A percentile compares a stretch with the other conserved stretches of the same genome.
Conservation (phyloP, 1,139 yeast genomes). For the Barnettozyma hawaiiensis region DNA sequence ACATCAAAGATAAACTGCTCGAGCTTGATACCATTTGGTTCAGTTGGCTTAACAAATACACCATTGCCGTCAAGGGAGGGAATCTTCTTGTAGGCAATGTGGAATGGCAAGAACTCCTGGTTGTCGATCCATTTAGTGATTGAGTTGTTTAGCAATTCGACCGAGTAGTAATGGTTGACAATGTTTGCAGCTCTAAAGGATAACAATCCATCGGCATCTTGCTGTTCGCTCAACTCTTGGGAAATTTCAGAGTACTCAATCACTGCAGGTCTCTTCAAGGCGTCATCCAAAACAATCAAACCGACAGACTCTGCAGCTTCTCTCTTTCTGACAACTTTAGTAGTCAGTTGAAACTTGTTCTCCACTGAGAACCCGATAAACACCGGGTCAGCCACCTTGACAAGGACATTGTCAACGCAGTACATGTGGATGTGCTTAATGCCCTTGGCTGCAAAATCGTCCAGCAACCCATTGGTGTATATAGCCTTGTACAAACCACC, state of each 20-base stretch:
- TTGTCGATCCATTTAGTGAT: conserved; percentile 69
- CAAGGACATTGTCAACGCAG: conserved; percentile 92
- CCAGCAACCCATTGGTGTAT: conserved; percentile 53
- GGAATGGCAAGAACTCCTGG: conserved; percentile 74
- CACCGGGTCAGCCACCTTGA: conserved; percentile 89
- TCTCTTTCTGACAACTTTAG: conserved; percentile 92
- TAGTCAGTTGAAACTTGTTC: conserved; percentile 67
- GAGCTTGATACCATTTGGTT: conserved; percentile 85
- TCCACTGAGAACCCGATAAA: conserved; percentile 83
- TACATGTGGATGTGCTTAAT: conserved; percentile 92
- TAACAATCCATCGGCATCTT: conserved; percentile 50
- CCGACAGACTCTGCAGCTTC: conserved; percentile 89
- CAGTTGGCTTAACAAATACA: conserved; percentile 50
- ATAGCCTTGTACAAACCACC: conserved; percentile 95
- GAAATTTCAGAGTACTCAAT: conserved; percentile 94
- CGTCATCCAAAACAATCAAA: conserved; percentile 69
- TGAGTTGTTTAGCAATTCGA: conserved; percentile 53
- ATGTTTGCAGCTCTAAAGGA: conserved; percentile 92
- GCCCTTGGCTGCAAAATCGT: conserved; percentile 63
- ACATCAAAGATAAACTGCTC: conserved; percentile 98
- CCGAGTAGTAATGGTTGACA: conserved; percentile 93
- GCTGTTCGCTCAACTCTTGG: conserved; percentile 60
- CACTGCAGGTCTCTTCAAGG: conserved; percentile 68
- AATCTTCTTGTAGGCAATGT: conserved; percentile 89
- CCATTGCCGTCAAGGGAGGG: conserved; percentile 52